A percentile compares a stretch with the other conserved stretches of the same genome.
Evolutionary conservation across 495 filamentous ascomycete genomes (phyloP).

Genomic region (Talaromyces nanjingensis): DNA sequence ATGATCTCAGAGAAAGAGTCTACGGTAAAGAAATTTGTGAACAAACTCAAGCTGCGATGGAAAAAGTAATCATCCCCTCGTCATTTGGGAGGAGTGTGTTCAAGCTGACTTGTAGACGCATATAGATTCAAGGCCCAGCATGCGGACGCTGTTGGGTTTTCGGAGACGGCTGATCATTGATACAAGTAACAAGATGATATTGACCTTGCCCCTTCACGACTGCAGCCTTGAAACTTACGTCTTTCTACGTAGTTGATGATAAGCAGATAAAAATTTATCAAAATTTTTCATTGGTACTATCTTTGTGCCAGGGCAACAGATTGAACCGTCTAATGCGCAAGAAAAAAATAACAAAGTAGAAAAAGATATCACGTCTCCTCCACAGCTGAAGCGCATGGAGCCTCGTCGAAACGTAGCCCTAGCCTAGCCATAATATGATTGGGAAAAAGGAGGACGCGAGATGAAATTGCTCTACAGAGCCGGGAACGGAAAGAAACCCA

Average conservation of each 20-base stretch:
- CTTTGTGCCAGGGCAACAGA: too few species aligned
- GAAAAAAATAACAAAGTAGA: neutral
- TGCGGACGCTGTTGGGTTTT: neutral
- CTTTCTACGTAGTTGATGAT: too few species aligned
- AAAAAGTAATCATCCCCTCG: neutral
- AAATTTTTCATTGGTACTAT: too few species aligned
- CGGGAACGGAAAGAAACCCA: conserved; percentile 47
- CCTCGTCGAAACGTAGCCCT: conserved; percentile 37
- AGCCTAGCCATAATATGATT: conserved; percentile 39
- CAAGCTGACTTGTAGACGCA: neutral
- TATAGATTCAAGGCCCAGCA: neutral
- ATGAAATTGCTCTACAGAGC: conserved; percentile 31
- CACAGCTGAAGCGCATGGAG: conserved; percentile 42
- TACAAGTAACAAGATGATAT: neutral
- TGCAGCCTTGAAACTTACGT: too few species aligned
- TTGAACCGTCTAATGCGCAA: too few species aligned
- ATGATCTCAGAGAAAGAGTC: neutral
- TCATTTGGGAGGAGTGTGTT: neutral
- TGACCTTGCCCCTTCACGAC: too few species aligned
- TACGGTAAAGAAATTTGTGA: neutral
- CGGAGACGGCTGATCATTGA: neutral
- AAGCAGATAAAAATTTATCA: too few species aligned
- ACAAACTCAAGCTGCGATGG: neutral
- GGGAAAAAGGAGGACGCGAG: conserved; percentile 39
- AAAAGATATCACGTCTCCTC: conserved; percentile 37